These are phyloP conservation scores for Tulasnella sp. DNA, from an alignment of 768 basidiomycete genomes.

Conservation along the genomic window DNA sequence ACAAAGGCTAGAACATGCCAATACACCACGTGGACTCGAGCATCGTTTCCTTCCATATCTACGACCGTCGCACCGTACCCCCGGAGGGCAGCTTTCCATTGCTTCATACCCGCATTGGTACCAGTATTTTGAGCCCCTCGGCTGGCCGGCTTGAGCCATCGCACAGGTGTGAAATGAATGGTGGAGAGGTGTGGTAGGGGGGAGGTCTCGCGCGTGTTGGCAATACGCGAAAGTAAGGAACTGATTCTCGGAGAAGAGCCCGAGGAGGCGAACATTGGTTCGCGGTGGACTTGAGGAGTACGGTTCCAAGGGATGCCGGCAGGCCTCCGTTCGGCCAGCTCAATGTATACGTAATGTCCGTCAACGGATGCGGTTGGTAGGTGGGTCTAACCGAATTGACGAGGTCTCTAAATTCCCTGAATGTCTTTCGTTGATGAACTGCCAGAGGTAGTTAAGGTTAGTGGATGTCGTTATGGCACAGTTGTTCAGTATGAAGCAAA, in stretches of 20 bases:
- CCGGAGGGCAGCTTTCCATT: constrained; percentile 18
- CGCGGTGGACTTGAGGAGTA: not conserved
- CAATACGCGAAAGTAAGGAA: constrained; percentile 2
- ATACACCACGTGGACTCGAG: constrained; percentile 11
- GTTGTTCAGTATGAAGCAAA: too few species aligned
- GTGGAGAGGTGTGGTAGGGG: constrained; percentile 2
- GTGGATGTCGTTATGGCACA: constrained; percentile 15
- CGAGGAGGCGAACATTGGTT: not conserved
- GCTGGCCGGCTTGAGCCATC: constrained; percentile 18
- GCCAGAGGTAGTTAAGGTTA: not conserved
- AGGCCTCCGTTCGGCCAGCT: constrained; percentile 15
- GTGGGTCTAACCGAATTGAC: constrained; percentile 15
- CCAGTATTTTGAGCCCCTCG: constrained; percentile 21
- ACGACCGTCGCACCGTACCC: constrained; percentile 17
- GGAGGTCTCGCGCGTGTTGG: constrained; percentile 15
- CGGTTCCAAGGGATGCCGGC: not conserved
- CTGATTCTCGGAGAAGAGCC: not conserved
- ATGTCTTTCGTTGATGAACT: constrained; percentile 11
- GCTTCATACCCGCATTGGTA: constrained; percentile 23
- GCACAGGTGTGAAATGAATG: constrained; percentile 3
- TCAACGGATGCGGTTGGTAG: constrained; percentile 15
- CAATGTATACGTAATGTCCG: not conserved
- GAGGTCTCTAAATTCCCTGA: not conserved
- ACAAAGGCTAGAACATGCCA: not conserved
- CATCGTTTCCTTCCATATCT: constrained; percentile 23